Conservation (phyloP, 805 yeast species). For the Barnettozyma sp. region DNA sequence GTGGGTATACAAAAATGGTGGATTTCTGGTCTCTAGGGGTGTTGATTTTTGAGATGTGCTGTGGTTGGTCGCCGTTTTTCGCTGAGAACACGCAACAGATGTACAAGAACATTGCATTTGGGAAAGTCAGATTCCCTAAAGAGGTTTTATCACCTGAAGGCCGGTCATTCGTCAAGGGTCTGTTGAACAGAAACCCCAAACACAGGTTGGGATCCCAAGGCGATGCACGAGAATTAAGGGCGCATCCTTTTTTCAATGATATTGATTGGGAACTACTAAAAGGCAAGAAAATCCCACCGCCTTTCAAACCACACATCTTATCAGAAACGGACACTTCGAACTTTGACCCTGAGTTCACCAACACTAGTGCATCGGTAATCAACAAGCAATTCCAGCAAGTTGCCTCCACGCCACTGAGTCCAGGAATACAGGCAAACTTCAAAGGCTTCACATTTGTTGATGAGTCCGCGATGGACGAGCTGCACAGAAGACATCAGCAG, state of each 20-base stretch:
- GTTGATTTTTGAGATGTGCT: conserved; percentile 95
- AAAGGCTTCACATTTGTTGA: conserved; percentile 96
- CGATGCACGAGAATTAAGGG: conserved; percentile 89
- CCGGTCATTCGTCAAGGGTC: conserved; percentile 89
- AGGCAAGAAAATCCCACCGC: conserved; percentile 86
- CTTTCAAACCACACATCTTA: conserved; percentile 88
- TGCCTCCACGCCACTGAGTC: conserved; percentile 73
- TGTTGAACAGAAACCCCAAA: conserved; percentile 90
- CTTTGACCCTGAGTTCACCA: conserved; percentile 96
- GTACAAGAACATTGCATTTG: conserved; percentile 98
- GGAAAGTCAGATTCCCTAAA: conserved; percentile 94
- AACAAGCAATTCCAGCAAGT: conserved; percentile 53
- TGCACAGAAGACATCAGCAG: conserved; percentile 35
- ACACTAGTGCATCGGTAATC: conserved; percentile 78
- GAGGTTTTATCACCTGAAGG: conserved; percentile 93
- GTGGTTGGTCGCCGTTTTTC: conserved; percentile 99
- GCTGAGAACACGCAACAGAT: conserved; percentile 98
- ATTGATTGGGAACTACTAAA: conserved; percentile 81
- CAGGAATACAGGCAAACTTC: conserved; percentile 93
- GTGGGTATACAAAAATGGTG: conserved; percentile 97
- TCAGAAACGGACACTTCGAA: conserved; percentile 93
- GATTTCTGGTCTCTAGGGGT: conserved; percentile 99
- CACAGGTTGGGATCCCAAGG: conserved; percentile 88
- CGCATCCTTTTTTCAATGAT: conserved; percentile 87
- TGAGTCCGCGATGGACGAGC: conserved; percentile 87